Percentiles rank a stretch among this genome's conserved stretches.
Evolutionary conservation across 805 yeast genomes (phyloP).

Genomic region (Maudiozyma pseudohumilis): DNA sequence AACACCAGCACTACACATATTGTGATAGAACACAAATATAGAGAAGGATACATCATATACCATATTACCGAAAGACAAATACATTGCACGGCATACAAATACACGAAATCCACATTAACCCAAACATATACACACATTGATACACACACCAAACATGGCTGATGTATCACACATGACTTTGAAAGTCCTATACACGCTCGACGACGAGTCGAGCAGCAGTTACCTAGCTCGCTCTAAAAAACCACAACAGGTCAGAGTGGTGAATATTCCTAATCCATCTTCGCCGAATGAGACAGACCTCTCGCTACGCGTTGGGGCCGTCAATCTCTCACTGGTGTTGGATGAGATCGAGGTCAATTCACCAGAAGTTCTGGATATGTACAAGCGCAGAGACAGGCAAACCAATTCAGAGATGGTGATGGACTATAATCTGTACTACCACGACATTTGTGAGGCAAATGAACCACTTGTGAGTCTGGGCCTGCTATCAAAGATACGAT

Average conservation of each 20-base stretch:
- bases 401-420: constrained; percentile 3
- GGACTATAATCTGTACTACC: constrained; percentile 28
- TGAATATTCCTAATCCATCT: constrained; percentile 19
- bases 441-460: constrained; percentile 27
- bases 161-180: constrained; percentile 22
- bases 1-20: no score
- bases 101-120: not conserved
- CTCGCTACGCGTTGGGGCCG: constrained; percentile 23
- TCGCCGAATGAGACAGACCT: constrained; percentile 6
- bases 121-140: not conserved
- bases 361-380: constrained; percentile 24
- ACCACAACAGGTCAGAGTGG: constrained; percentile 20
- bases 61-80: not conserved
- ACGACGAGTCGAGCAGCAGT: constrained; percentile 19
- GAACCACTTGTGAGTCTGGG: constrained; percentile 31
- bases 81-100: not conserved
- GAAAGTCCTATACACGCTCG: constrained; percentile 28
- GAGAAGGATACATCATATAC: no score
- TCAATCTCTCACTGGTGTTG: constrained; percentile 18
- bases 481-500: constrained; percentile 25
- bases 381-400: constrained; percentile 6
- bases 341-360: constrained; percentile 26
- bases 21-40: no score
- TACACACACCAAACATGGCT: constrained; percentile 10
- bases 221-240: constrained; percentile 26